A percentile compares a stretch with the other conserved stretches of the same genome.
Evolutionary conservation across 805 yeast species (phyloP).

Genomic region (Wickerhamiella siamensis): DNA sequence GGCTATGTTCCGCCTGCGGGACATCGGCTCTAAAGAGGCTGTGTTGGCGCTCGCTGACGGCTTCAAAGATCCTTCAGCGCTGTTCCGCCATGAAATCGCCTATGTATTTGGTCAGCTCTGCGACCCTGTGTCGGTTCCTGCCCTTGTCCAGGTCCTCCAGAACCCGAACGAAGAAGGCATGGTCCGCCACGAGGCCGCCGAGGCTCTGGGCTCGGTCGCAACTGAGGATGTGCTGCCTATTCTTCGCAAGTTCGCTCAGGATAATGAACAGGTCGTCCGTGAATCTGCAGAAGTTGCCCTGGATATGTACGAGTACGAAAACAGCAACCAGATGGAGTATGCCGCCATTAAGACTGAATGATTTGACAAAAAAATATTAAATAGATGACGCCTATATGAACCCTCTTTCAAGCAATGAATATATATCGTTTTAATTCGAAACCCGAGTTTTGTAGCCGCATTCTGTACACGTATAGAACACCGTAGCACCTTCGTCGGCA

Average conservation of each 20-base stretch:
- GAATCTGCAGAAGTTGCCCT: slow-evolving; percentile 95
- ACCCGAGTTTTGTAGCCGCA: slow-evolving; percentile 93
- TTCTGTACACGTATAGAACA: slow-evolving; percentile 85
- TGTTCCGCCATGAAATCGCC: slow-evolving; percentile 95
- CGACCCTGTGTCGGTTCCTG: slow-evolving; percentile 83
- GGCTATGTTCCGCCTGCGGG: slow-evolving; percentile 96
- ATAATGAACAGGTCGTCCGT: slow-evolving; percentile 78
- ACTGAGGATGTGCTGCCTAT: slow-evolving; percentile 91
- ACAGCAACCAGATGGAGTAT: slow-evolving; percentile 67
- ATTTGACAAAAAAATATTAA: too few relatives aligned
- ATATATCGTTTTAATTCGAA: slow-evolving; percentile 41
- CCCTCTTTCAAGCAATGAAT: too few relatives aligned
- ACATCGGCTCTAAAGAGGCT: slow-evolving; percentile 86
- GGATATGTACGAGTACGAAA: slow-evolving; percentile 96
- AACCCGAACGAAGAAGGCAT: slow-evolving; percentile 78
- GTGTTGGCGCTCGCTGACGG: slow-evolving; percentile 85
- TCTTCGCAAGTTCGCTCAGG: slow-evolving; percentile 61
- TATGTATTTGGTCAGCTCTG: slow-evolving; percentile 96
- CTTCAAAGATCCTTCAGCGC: slow-evolving; percentile 77
- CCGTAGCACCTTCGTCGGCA: slow-evolving; percentile 99
- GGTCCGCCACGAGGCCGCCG: slow-evolving; percentile 99
- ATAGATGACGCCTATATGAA: background rate
- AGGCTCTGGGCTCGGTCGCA: slow-evolving; percentile 93
- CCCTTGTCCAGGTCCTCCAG: slow-evolving; percentile 67
- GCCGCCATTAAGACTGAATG: slow-evolving; percentile 27